Conservation (phyloP, 495 filamentous ascomycete genomes). For the Venustampulla echinocandica region DNA sequence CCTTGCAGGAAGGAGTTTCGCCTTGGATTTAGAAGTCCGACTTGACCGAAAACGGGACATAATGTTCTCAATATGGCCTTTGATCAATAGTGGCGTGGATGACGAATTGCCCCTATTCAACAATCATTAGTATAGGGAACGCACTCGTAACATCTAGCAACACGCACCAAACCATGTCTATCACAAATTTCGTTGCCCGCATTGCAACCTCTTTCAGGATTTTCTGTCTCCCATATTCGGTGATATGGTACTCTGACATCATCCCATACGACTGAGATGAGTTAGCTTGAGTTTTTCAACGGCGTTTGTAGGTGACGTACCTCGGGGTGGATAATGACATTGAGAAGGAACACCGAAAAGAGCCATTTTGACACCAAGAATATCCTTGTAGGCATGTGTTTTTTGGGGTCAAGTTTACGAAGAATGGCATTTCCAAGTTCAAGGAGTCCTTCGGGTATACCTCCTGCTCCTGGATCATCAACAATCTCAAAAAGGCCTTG, state of each 20-base stretch:
- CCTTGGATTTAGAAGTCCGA: conserved; percentile 40
- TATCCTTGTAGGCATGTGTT: conserved; percentile 59
- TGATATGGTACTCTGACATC: conserved; percentile 84
- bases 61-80: conserved; percentile 69
- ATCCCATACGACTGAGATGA: conserved; percentile 64
- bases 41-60: conserved; percentile 54
- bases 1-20: conserved; percentile 56
- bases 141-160: not conserved
- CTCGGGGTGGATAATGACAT: conserved; percentile 84
- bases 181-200: conserved; percentile 65
- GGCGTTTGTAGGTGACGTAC: conserved; percentile 34
- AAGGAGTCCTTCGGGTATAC: conserved; percentile 76
- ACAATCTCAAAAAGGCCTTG: conserved; percentile 78
- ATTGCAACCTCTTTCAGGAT: conserved; percentile 78
- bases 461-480: conserved; percentile 66
- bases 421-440: conserved; percentile 77
- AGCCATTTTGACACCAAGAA: conserved; percentile 88
- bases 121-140: not conserved
- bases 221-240: conserved; percentile 78
- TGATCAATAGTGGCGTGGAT: conserved; percentile 56
- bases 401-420: conserved; percentile 63
- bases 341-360: conserved; percentile 77
- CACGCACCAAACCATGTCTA: conserved; percentile 47
- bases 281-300: conserved; percentile 23
- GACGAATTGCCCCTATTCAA: conserved; percentile 46